Evolutionary conservation across 345 rosid genomes (phyloP), one percentile per base, ranked within the genome.

Genomic region (Boechera retrofracta): DNA sequence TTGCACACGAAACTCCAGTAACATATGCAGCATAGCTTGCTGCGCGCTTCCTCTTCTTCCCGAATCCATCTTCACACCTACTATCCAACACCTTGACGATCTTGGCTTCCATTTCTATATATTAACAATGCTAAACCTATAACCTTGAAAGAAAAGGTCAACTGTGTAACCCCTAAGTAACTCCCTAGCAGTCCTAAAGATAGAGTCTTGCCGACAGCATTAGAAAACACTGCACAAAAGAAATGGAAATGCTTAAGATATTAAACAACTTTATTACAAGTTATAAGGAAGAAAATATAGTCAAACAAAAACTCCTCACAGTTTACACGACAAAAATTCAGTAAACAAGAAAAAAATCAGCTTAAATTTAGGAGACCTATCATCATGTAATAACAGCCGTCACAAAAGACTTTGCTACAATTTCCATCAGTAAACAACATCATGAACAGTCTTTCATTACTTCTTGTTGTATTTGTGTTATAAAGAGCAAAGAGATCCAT

Each of bases 51-150:
- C 89, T 79, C 83, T 91, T 91, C 56, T 72, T 71, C 7, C 86
- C 81, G 0, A 52, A 82, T 64, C 78, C 77, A 71, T 74, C 62
- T 47, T 77, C 81, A 33, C 56, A 63, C 15, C 74, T 79, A 73
- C 83, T 88, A 88, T 75, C 92, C 92, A 77, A 88, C 62, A 57
- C 92, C 92, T 75, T 85, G 69, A 49, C 89, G 88, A 63, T 80
- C 68, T 64, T 85, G 59, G 87, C 33, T 48, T 87, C 91, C 97
- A 91, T 91, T 73, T 81, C 84, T 84, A 83, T 55, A 78, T 89
- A 84, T 84, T 78, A 82, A 83, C 80, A 86, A 84, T 41, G 69
- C 76, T 77, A 81, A 81, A 76, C 72, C 85, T 77, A 84, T 84
- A 69, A 72, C 84, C 78, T 57, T 54, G 63, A 79, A 67, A 80